These are phyloP conservation scores for Calonectria honghensis DNA, from an alignment of 2,329 filamentous ascomycete genomes.

Conservation along the genomic window DNA sequence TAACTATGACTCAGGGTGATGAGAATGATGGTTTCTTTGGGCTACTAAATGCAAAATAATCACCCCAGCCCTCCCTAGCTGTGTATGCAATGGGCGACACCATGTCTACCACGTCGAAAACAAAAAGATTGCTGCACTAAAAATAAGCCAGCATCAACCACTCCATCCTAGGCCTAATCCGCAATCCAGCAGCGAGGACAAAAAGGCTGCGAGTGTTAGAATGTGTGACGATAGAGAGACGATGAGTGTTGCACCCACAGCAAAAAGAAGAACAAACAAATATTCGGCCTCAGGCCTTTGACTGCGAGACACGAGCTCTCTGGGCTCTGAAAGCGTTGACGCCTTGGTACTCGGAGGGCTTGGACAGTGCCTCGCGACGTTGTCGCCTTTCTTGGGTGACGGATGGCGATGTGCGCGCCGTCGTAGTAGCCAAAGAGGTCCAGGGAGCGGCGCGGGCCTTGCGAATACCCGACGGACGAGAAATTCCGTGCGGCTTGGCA, in stretches of 20 bases:
- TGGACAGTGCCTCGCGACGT: neutral
- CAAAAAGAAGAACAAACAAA: neutral
- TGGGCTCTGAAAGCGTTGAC: conserved; percentile 5
- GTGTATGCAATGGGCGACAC: neutral
- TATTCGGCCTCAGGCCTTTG: neutral
- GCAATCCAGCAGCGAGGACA: neutral
- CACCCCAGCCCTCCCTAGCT: neutral
- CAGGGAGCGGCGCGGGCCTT: neutral
- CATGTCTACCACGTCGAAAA: neutral
- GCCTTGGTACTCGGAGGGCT: neutral
- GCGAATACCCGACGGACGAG: neutral
- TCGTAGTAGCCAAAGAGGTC: neutral
- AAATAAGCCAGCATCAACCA: neutral
- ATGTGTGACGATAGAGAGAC: neutral
- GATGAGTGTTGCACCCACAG: neutral
- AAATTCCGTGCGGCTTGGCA: neutral
- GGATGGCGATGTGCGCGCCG: neutral
- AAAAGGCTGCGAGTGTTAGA: neutral
- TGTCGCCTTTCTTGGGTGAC: neutral
- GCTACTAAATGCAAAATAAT: neutral
- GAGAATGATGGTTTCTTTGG: neutral
- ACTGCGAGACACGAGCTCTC: neutral
- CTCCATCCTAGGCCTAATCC: neutral
- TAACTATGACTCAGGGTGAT: neutral
- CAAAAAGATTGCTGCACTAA: neutral